Evolutionary conservation across 148 eudicot species (phyloP), one percentile per base, ranked within the genome.

Genomic region (Camellia granthamiana): DNA sequence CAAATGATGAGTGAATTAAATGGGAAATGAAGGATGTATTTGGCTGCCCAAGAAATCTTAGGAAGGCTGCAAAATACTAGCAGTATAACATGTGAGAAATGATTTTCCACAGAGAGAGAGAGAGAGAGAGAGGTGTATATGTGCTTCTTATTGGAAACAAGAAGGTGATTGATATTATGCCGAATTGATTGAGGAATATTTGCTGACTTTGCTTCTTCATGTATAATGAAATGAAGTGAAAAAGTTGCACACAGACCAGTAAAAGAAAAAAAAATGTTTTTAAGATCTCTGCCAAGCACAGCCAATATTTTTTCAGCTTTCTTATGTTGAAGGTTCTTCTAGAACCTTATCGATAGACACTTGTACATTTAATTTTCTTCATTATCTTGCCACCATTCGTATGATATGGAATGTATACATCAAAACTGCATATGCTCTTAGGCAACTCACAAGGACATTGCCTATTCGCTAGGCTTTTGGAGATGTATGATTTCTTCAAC

Each of bases 1-100:
- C 54, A 61, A n/a, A 44, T 59, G n/a, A 30, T 19, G 49, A 21
- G 3, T 76, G 43, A 8, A 41, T 18, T 2, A 44, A 42, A 6
- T 42, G 52, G 78, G 51, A 19, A 75, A 75, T 16, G 67, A 21
- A 75, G 78, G 54, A 59, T 41, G 46, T 3, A 13, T 69, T 15
- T 3, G 3, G 18, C 3, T 42, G 52, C 72, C 9, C 11, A 1
- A 67, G 72, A 41, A 41, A 43, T 44, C 19, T 21, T 43, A 13
- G 16, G 43, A 5, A 13, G 38, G 12, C 30, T 54, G 67, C 21
- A 18, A 4, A 60, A 15, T 15, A 15, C 6, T 60, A 18, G 64
- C 18, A 1, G 18, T 1, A 47, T 60, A 55, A 8, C 14, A 12
- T 14, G n/a, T 8, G 74, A 44, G 56, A 12, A n/a, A 47, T 71